These are phyloP conservation scores for Yarrowia alimentaria DNA, from an alignment of 805 yeast genomes.

Conservation along the genomic window DNA sequence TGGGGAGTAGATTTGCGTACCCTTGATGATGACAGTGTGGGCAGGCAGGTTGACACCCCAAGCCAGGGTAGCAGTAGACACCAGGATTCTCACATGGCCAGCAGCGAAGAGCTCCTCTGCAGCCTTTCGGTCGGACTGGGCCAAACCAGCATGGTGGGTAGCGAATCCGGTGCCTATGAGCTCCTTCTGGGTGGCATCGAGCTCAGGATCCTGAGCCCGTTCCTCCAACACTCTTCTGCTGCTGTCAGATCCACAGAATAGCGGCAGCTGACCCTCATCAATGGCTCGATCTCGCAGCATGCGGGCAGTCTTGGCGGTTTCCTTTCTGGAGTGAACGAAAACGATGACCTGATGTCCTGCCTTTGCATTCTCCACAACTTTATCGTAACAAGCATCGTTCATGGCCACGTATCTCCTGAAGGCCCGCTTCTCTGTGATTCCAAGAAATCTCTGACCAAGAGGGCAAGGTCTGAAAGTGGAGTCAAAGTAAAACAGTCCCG, in stretches of 20 bases:
- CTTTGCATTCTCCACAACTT: constrained; percentile 53
- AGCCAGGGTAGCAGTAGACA: constrained; percentile 90
- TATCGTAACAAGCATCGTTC: constrained; percentile 88
- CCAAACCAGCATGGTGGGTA: constrained; percentile 88
- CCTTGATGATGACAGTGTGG: constrained; percentile 88
- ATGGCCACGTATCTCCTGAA: constrained; percentile 74
- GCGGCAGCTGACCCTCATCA: constrained; percentile 53
- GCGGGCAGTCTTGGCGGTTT: constrained; percentile 79
- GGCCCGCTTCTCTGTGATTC: constrained; percentile 80
- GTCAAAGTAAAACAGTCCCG: constrained; percentile 78
- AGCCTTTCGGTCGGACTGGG: constrained; percentile 65
- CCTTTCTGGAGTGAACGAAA: constrained; percentile 92
- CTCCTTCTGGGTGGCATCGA: constrained; percentile 20
- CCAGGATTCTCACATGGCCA: constrained; percentile 77
- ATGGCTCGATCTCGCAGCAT: constrained; percentile 62
- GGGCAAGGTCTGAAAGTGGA: constrained; percentile 90
- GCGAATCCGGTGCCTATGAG: constrained; percentile 74
- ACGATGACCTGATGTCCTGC: constrained; percentile 76
- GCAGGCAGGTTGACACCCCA: constrained; percentile 98
- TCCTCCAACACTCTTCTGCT: constrained; percentile 52
- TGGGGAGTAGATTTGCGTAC: constrained; percentile 92
- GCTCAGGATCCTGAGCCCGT: constrained; percentile 51
- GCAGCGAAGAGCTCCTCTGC: constrained; percentile 87
- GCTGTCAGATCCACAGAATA: constrained; percentile 37
- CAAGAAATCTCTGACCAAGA: constrained; percentile 79